phyloP scores from a whole-genome alignment of 2,329 filamentous ascomycete species.

The Aotearoamyces nothofagi region DNA sequence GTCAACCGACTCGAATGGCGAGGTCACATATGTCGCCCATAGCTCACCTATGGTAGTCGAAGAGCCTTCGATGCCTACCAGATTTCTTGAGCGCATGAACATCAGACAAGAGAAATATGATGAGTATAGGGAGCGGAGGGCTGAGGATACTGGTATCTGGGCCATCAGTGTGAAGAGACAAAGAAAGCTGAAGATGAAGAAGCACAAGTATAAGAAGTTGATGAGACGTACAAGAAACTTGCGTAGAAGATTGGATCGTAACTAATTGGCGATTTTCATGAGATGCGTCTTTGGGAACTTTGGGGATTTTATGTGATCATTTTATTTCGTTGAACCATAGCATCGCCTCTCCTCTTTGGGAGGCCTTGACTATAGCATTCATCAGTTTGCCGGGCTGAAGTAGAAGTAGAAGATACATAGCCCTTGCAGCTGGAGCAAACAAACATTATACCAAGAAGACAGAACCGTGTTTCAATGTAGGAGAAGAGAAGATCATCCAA shows the following conservation, averaged over 20 bases:
- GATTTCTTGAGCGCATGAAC: slow-evolving; percentile 58
- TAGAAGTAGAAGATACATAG: no score
- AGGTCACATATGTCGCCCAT: slow-evolving; percentile 44
- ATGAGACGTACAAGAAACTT: slow-evolving; percentile 83
- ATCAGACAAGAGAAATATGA: slow-evolving; percentile 45
- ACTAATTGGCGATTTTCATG: no score
- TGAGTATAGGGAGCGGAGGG: slow-evolving; percentile 30
- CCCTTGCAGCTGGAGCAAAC: no score
- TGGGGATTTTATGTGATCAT: no score
- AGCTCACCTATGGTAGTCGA: slow-evolving; percentile 37
- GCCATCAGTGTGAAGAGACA: slow-evolving; percentile 86
- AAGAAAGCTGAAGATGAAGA: slow-evolving; percentile 98
- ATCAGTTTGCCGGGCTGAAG: no score
- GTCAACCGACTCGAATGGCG: slow-evolving; percentile 41
- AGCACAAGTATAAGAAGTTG: slow-evolving; percentile 99
- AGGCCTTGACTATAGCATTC: no score
- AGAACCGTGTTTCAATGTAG: no score
- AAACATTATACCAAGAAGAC: no score
- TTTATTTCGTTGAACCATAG: no score
- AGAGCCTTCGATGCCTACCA: slow-evolving; percentile 16
- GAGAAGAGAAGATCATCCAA: no score
- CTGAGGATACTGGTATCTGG: slow-evolving; percentile 45
- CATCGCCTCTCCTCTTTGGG: no score
- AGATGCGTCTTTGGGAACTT: no score
- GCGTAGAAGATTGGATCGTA: slow-evolving; percentile 48